phyloP scores from a whole-genome alignment of 2,329 filamentous ascomycete species.

The Cladophialophora bantiana region DNA sequence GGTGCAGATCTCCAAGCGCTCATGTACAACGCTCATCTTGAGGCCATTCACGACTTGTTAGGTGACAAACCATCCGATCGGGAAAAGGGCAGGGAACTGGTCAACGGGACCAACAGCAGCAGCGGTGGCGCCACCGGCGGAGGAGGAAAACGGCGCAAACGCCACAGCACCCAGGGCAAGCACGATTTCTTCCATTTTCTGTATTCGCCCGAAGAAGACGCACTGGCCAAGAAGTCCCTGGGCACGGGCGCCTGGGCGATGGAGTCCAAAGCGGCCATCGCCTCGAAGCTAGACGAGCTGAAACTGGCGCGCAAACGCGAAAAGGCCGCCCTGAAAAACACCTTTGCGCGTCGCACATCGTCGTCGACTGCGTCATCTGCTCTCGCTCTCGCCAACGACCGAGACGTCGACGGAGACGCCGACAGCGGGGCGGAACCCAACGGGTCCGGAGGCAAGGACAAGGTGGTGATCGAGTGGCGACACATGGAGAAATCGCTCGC shows the following conservation, averaged over 20 bases:
- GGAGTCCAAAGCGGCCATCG: slow-evolving; percentile 79
- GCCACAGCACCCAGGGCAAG: slow-evolving; percentile 46
- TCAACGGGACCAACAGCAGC: slow-evolving; percentile 12
- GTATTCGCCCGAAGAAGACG: slow-evolving; percentile 67
- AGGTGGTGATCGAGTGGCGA: slow-evolving; percentile 79
- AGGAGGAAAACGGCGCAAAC: slow-evolving; percentile 45
- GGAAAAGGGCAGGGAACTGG: slow-evolving; percentile 41
- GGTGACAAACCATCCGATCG: slow-evolving; percentile 57
- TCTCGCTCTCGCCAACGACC: background rate
- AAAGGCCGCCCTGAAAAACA: slow-evolving; percentile 30
- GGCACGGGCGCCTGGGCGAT: slow-evolving; percentile 62
- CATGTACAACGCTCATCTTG: slow-evolving; percentile 93
- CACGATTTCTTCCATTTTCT: slow-evolving; percentile 80
- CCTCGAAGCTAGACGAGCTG: slow-evolving; percentile 81
- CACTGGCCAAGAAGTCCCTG: slow-evolving; percentile 54
- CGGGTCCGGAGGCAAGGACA: slow-evolving; percentile 43
- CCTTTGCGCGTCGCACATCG: slow-evolving; percentile 17
- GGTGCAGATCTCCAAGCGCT: slow-evolving; percentile 94
- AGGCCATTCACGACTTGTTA: slow-evolving; percentile 93
- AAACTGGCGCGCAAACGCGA: slow-evolving; percentile 66
- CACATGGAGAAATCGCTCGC: slow-evolving; percentile 81
- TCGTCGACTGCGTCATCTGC: background rate
- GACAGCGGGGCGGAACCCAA: slow-evolving; percentile 41
- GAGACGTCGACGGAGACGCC: slow-evolving; percentile 29
- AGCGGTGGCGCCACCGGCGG: slow-evolving; percentile 45